A percentile compares a stretch with the other conserved stretches of the same genome.
Conservation (phyloP, 805 yeast species). For the Kuraishia hungarica region DNA sequence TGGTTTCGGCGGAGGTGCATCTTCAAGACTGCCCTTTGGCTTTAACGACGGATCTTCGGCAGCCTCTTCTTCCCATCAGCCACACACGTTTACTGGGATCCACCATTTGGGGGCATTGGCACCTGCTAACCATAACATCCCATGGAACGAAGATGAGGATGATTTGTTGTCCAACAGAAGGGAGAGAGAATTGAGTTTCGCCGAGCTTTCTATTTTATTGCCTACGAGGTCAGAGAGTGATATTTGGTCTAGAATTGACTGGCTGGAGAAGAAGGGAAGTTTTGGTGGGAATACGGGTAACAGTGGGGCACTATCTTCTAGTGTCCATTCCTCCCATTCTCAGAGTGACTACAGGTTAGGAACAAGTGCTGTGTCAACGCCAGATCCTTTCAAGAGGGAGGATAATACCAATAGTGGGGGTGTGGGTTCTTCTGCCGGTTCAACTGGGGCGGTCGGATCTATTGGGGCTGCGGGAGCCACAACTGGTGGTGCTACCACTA, state of each 20-base stretch:
- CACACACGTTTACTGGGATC: neutral
- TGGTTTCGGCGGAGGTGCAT: neutral
- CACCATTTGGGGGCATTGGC: conserved; percentile 3
- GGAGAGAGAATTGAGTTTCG: conserved; percentile 52
- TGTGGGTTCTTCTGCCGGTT: neutral
- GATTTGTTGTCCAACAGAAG: conserved; percentile 48
- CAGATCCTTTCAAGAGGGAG: neutral
- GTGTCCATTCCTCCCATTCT: neutral
- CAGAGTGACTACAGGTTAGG: neutral
- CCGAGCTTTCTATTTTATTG: conserved; percentile 64
- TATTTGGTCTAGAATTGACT: conserved; percentile 53
- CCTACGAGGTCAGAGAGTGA: conserved; percentile 72
- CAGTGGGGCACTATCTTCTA: neutral
- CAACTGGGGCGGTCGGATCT: neutral
- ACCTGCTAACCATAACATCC: conserved; percentile 14
- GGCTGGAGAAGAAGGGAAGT: conserved; percentile 21
- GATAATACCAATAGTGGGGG: neutral
- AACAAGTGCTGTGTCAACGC: neutral
- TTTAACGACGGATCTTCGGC: neutral
- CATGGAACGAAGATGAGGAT: conserved; percentile 66
- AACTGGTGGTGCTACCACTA: neutral
- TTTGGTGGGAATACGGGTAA: neutral
- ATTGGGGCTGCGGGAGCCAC: neutral
- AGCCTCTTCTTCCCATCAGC: neutral
- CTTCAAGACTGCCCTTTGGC: neutral